Conservation (phyloP, 345 rosid species). For the Murraya koenigii region DNA sequence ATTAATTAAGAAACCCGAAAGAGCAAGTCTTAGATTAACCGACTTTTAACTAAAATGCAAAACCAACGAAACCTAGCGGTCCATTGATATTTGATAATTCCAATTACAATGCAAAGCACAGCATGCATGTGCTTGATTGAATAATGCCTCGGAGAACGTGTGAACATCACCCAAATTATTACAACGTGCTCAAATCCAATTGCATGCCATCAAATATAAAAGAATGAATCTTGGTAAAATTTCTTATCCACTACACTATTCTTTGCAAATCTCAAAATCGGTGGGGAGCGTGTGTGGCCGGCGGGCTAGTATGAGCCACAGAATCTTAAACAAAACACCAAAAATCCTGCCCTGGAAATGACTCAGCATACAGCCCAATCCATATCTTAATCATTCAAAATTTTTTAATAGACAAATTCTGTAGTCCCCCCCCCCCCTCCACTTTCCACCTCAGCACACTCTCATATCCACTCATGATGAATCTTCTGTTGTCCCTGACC, state of each 20-base stretch:
- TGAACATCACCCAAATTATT: no score
- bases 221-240: no score
- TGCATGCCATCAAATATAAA: no score
- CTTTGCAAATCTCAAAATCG: neutral
- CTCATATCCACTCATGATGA: neutral
- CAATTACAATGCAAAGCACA: no score
- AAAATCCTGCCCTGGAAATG: slow-evolving; percentile 28
- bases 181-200: no score
- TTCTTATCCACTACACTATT: no score
- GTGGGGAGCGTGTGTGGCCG: neutral
- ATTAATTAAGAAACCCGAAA: no score
- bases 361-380: slow-evolving; percentile 28
- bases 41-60: no score
- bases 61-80: neutral
- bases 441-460: slow-evolving; percentile 21
- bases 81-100: neutral
- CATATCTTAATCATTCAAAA: neutral
- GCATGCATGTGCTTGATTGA: no score
- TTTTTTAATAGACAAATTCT: neutral
- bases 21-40: neutral
- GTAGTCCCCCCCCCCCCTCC: neutral
- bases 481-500: no score
- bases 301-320: neutral
- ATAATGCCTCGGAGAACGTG: no score
- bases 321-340: slow-evolving; percentile 10